These are phyloP conservation scores for Aspergillus tubingensis DNA, from an alignment of 2,329 filamentous ascomycete species.

Conservation along the genomic window DNA sequence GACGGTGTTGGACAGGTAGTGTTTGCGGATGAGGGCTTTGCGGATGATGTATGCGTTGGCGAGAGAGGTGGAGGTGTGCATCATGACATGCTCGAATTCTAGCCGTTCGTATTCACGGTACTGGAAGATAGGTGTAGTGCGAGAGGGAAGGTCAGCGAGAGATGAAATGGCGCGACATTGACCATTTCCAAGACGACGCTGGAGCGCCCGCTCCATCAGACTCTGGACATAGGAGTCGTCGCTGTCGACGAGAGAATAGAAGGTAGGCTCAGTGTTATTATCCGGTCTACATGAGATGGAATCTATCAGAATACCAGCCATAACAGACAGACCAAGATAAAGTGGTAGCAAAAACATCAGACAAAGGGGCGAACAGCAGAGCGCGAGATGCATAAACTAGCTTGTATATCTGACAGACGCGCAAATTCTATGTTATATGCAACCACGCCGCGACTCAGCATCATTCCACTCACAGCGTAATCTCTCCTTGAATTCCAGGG, in stretches of 20 bases:
- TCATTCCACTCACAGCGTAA: slow-evolving; percentile 73
- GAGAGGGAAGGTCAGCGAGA: slow-evolving; percentile 50
- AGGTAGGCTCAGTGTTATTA: slow-evolving; percentile 39
- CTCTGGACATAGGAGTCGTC: slow-evolving; percentile 88
- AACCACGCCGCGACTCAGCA: slow-evolving; percentile 24
- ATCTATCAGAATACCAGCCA: slow-evolving; percentile 35
- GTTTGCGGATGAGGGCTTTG: slow-evolving; percentile 94
- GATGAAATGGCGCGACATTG: slow-evolving; percentile 59
- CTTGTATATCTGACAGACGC: slow-evolving; percentile 27
- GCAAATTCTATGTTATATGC: slow-evolving; percentile 29
- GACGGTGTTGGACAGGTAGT: slow-evolving; percentile 83
- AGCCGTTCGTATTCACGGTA: slow-evolving; percentile 85
- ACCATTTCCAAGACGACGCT: slow-evolving; percentile 58
- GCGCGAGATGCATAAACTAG: slow-evolving; percentile 30
- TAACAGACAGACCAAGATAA: slow-evolving; percentile 15
- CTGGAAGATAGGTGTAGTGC: slow-evolving; percentile 63
- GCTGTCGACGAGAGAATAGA: slow-evolving; percentile 79
- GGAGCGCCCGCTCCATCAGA: slow-evolving; percentile 73
- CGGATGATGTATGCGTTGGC: slow-evolving; percentile 93
- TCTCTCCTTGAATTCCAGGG: slow-evolving; percentile 66
- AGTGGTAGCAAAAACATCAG: neutral
- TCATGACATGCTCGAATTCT: slow-evolving; percentile 74
- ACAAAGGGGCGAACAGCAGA: slow-evolving; percentile 3
- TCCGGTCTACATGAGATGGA: slow-evolving; percentile 37
- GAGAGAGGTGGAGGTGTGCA: slow-evolving; percentile 63